A percentile compares a stretch with the other conserved stretches of the same genome.
Conservation (phyloP, 345 rosid genomes). For the Luvunga scandens region DNA sequence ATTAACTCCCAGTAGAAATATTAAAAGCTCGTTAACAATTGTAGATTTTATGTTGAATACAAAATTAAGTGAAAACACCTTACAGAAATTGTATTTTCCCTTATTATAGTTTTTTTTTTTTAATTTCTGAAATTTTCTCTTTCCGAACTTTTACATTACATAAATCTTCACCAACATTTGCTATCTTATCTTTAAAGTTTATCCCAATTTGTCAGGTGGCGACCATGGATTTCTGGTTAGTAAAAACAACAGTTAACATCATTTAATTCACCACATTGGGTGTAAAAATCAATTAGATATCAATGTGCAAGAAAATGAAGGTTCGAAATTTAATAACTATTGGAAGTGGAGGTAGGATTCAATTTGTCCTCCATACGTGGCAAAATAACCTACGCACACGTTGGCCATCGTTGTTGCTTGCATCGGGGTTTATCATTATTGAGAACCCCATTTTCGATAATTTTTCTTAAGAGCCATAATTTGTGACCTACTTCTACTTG, state of each 20-base stretch:
- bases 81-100: too few relatives aligned
- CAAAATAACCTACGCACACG: background rate
- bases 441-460: background rate
- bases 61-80: too few relatives aligned
- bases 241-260: too few relatives aligned
- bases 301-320: too few relatives aligned
- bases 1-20: background rate
- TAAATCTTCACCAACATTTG: background rate
- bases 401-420: background rate
- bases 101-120: too few relatives aligned
- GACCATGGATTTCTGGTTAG: too few relatives aligned
- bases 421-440: background rate
- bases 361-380: slow-evolving; percentile 3
- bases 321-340: background rate
- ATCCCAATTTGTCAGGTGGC: too few relatives aligned
- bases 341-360: background rate
- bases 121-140: too few relatives aligned
- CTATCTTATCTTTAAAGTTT: background rate
- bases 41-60: too few relatives aligned
- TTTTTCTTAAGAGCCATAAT: background rate
- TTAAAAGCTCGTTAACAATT: too few relatives aligned
- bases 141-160: background rate
- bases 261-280: background rate
- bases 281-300: background rate
- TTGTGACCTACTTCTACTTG: background rate